Conservation (phyloP, 73 alveolate genomes). For the Blepharisma japonicum region DNA sequence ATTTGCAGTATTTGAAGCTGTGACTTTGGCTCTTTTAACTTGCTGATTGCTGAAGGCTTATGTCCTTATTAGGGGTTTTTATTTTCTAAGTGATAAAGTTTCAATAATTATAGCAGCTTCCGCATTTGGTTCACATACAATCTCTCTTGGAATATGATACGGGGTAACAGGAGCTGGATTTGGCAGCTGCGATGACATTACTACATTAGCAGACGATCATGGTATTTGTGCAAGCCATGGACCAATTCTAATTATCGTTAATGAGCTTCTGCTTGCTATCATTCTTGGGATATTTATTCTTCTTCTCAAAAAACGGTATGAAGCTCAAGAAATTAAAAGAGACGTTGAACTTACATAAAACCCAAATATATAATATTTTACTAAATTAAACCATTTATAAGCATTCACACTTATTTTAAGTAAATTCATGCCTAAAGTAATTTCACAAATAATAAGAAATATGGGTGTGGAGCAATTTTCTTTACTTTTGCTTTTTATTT, state of each 20-base stretch:
- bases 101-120: background rate
- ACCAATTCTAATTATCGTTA: background rate
- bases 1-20: background rate
- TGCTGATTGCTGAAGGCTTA: background rate
- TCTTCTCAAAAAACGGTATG: too few species aligned
- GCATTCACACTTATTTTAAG: too few species aligned
- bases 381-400: too few species aligned
- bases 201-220: background rate
- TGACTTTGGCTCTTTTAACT: background rate
- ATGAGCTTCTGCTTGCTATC: background rate
- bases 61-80: background rate
- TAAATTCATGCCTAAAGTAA: too few species aligned
- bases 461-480: too few species aligned
- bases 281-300: too few species aligned
- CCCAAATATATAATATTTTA: too few species aligned
- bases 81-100: background rate
- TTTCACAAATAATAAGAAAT: too few species aligned
- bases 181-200: background rate
- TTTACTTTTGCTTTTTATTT: too few species aligned
- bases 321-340: too few species aligned
- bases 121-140: background rate
- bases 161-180: background rate
- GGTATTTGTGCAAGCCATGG: conserved; percentile 14
- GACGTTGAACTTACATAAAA: too few species aligned
- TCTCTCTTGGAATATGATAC: background rate